Conservation (phyloP, 176 grass and related monocot species). For the Areca catechu region DNA sequence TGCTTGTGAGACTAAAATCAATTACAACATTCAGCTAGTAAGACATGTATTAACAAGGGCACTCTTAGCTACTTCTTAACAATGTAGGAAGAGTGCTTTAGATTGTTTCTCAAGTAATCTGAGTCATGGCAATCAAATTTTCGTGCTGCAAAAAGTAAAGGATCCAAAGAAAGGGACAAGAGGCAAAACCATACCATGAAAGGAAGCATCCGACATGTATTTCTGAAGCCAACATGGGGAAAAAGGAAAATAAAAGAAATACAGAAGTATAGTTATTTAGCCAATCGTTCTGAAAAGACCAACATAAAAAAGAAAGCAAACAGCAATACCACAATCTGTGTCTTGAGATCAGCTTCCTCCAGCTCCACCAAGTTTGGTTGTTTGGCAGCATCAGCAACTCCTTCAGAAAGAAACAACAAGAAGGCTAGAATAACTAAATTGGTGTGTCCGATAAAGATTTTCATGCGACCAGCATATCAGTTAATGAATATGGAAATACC, state of each 20-base stretch:
- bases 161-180: not conserved
- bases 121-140: too few species aligned
- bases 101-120: too few species aligned
- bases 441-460: not conserved
- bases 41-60: too few species aligned
- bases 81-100: too few species aligned
- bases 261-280: too few species aligned
- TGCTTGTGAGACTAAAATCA: too few species aligned
- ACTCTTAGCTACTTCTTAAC: too few species aligned
- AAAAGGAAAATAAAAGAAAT: not conserved
- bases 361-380: not conserved
- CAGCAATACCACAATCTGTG: constrained; percentile 39
- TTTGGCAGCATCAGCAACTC: constrained; percentile 23
- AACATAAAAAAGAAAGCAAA: constrained; percentile 1
- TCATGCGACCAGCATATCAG: not conserved
- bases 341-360: constrained; percentile 27
- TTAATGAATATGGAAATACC: constrained; percentile 10
- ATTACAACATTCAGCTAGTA: too few species aligned
- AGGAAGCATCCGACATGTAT: constrained; percentile 49
- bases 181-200: constrained; percentile 43
- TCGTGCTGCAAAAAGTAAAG: not conserved
- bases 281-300: not conserved
- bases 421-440: not conserved
- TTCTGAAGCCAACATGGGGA: constrained; percentile 20
- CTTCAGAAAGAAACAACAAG: not conserved